Percentiles rank a stretch among this genome's conserved stretches.
Evolutionary conservation across 371 early-diverging fungal genomes (phyloP).

Genomic region (Lichtheimia hyalospora): DNA sequence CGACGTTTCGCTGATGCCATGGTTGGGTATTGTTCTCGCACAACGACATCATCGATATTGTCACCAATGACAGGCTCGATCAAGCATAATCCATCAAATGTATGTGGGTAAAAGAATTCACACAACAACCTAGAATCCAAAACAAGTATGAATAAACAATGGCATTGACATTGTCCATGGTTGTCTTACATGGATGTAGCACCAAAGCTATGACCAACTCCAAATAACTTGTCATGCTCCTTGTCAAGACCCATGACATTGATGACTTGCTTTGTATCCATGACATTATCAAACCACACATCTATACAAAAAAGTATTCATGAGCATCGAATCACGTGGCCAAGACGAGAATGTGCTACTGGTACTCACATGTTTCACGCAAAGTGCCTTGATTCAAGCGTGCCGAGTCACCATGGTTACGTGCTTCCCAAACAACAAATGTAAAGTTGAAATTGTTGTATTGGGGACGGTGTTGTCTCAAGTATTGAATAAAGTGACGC

Average conservation of each 20-base stretch:
- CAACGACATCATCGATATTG: slow-evolving; percentile 13
- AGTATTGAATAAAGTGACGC: slow-evolving; percentile 14
- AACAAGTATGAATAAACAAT: background rate
- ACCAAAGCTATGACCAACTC: slow-evolving; percentile 48
- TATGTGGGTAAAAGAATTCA: slow-evolving; percentile 37
- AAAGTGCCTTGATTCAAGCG: slow-evolving; percentile 32
- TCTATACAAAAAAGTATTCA: slow-evolving; percentile 21
- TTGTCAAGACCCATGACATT: slow-evolving; percentile 23
- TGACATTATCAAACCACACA: slow-evolving; percentile 40
- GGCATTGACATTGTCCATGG: background rate
- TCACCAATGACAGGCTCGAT: slow-evolving; percentile 33
- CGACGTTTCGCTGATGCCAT: slow-evolving; percentile 18
- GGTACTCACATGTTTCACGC: slow-evolving; percentile 23
- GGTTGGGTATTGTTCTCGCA: slow-evolving; percentile 18
- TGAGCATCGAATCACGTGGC: background rate
- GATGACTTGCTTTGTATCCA: slow-evolving; percentile 39
- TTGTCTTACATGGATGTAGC: slow-evolving; percentile 38
- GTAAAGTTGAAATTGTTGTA: slow-evolving; percentile 26
- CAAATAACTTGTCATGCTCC: slow-evolving; percentile 28
- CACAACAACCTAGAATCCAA: slow-evolving; percentile 22
- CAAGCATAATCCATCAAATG: slow-evolving; percentile 34
- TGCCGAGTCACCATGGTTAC: slow-evolving; percentile 49
- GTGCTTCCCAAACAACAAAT: slow-evolving; percentile 38
- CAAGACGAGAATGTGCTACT: background rate
- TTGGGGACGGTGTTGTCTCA: slow-evolving; percentile 15